Evolutionary conservation across 1,284 basidiomycete species (phyloP), one percentile per base, ranked within the genome.

Genomic region (Leccinum ponderosum): DNA sequence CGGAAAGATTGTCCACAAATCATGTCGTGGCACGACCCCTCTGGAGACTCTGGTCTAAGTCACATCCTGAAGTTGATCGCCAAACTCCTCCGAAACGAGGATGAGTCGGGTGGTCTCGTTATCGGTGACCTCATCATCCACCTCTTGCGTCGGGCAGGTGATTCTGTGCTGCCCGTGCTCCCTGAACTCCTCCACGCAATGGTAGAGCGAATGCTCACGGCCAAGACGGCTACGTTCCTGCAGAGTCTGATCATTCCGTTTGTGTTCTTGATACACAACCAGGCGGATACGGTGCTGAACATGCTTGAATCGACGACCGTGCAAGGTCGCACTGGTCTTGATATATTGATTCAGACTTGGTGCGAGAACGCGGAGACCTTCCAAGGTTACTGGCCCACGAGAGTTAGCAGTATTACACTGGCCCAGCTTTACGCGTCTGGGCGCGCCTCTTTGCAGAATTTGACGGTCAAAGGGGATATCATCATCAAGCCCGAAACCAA

Each of bases 61-160:
- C 81, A 87, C 62, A 82, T 92, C 22, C 80, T 97, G 51, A 80
- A 81, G 17, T 77, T 96, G 17, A 85, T 97, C 17, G 93, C 90
- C 12, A 87, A 85, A 64, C 82, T 92, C 55, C 80, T 98, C 12
- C 83, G 87, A 58, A 89, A 83, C 64, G 87, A 94, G 63, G 89
- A 90, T 65, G 91, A 93, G 75, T 90, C 94, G 2, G 95, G 93
- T 44, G 95, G 95, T 11, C 83, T 98, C 9, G 91, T 92, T 56
- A 90, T 98, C 50, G 97, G 97, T 44, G 95, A 98, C 71, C 81
- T 99, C 48, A 93, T 99, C 69, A 92, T 98, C 64, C 95, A 98
- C 68, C 79, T 99, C 20, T 81, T 99, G 62, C 84, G 97, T 20
- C 86, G 84, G 61, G 89, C 90, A 0, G 89, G 90, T 14, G 89